A percentile compares a stretch with the other conserved stretches of the same genome.
These are phyloP conservation scores for Glycine latifolia DNA, from an alignment of 306 rosid species.

Conservation along the genomic window DNA sequence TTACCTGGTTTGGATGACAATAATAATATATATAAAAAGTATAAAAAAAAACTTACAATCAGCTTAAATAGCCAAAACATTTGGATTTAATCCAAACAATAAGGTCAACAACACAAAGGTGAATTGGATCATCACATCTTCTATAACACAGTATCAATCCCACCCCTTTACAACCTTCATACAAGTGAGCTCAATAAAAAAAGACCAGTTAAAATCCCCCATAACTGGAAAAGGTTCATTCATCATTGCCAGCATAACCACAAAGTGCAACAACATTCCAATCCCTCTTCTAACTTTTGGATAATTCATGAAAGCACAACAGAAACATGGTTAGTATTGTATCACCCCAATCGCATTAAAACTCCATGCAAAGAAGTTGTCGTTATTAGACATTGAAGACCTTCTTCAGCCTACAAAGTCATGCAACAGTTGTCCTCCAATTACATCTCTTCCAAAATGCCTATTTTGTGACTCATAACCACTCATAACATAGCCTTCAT, in stretches of 20 bases:
- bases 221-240: constrained; percentile 6
- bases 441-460: constrained; percentile 56
- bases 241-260: constrained; percentile 26
- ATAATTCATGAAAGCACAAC: constrained; percentile 34
- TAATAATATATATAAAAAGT: not conserved
- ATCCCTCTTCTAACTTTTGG: constrained; percentile 36
- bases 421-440: constrained; percentile 71
- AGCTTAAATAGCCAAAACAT: not conserved
- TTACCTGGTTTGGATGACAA: constrained; percentile 26
- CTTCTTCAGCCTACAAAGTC: constrained; percentile 69
- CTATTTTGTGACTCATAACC: constrained; percentile 74
- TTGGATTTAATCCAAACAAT: not conserved
- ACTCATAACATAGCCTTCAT: constrained; percentile 68
- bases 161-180: constrained; percentile 45
- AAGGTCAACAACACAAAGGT: constrained; percentile 27
- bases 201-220: not conserved
- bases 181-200: constrained; percentile 18
- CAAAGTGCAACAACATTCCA: constrained; percentile 22
- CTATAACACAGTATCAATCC: constrained; percentile 30
- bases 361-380: constrained; percentile 37
- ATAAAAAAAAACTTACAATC: constrained; percentile 1
- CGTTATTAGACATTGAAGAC: constrained; percentile 5
- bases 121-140: constrained; percentile 34
- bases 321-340: constrained; percentile 46
- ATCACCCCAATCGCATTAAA: constrained; percentile 41